Conservation (phyloP, 371 early-diverging fungal species). For the Rhizopus arrhizus region DNA sequence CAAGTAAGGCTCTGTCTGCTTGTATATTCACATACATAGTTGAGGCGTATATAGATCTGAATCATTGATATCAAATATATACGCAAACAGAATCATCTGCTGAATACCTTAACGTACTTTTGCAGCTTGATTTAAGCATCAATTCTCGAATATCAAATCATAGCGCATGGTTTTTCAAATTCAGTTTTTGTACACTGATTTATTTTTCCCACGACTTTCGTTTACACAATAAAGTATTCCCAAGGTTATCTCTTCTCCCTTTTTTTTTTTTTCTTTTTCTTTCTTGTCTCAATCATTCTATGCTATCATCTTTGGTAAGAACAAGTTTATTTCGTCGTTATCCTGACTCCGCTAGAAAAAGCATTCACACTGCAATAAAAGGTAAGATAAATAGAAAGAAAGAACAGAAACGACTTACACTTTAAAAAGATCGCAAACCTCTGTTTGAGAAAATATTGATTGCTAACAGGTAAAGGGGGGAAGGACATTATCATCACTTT, state of each 20-base stretch:
- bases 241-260: not conserved
- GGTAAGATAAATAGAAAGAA: slow-evolving; percentile 4
- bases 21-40: too few species aligned
- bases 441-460: slow-evolving; percentile 86
- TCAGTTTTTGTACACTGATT: too few species aligned
- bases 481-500: not conserved
- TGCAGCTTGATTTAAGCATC: too few species aligned
- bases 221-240: slow-evolving; percentile 1
- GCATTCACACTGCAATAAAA: slow-evolving; percentile 6
- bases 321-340: slow-evolving; percentile 7
- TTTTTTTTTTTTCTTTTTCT: not conserved
- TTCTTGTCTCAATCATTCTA: slow-evolving; percentile 1
- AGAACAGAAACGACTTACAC: not conserved
- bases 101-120: too few species aligned
- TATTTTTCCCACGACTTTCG: slow-evolving; percentile 7
- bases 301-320: slow-evolving; percentile 15
- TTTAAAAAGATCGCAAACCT: slow-evolving; percentile 60
- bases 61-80: too few species aligned
- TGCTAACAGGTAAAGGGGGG: slow-evolving; percentile 69
- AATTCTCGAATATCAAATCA: too few species aligned
- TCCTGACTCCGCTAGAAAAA: slow-evolving; percentile 14
- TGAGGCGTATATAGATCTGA: too few species aligned
- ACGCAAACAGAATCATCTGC: too few species aligned
- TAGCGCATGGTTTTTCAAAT: too few species aligned
- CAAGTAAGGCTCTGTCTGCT: too few species aligned